phyloP scores from a whole-genome alignment of 2,329 filamentous ascomycete genomes.

The Drechmeria coniospora region DNA sequence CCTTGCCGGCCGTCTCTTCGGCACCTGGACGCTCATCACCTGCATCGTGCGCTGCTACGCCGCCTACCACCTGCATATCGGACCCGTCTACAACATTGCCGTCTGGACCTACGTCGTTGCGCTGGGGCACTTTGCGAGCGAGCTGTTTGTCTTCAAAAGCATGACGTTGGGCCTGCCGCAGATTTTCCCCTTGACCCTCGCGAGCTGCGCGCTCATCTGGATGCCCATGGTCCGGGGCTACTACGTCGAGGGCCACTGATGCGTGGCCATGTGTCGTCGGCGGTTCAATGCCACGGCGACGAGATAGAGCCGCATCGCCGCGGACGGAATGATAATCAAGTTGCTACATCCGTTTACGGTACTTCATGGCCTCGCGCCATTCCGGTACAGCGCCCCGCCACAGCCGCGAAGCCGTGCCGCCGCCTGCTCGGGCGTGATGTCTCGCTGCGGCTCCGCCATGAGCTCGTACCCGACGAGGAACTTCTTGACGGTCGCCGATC shows the following conservation, averaged over 20 bases:
- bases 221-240: conserved; percentile 52
- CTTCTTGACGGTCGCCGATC: conserved; percentile 87
- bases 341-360: not conserved
- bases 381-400: conserved; percentile 72
- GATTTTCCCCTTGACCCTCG: conserved; percentile 37
- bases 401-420: conserved; percentile 61
- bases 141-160: conserved; percentile 68
- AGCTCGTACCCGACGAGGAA: conserved; percentile 95
- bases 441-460: conserved; percentile 92
- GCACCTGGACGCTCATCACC: conserved; percentile 73
- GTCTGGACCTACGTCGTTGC: conserved; percentile 73
- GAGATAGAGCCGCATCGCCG: not conserved
- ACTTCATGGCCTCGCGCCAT: conserved; percentile 17
- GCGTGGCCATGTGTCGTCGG: too few species aligned
- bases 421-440: conserved; percentile 95
- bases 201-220: conserved; percentile 38
- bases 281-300: too few species aligned
- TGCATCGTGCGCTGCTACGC: conserved; percentile 67
- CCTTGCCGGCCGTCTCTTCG: conserved; percentile 66
- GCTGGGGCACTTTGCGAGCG: conserved; percentile 60
- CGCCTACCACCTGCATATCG: conserved; percentile 63
- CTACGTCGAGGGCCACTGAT: conserved; percentile 40
- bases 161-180: conserved; percentile 47
- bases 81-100: conserved; percentile 62
- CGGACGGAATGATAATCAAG: not conserved